Base-by-base conservation (phyloP, 345 rosid species). In the Hypericum androsaemum region DNA sequence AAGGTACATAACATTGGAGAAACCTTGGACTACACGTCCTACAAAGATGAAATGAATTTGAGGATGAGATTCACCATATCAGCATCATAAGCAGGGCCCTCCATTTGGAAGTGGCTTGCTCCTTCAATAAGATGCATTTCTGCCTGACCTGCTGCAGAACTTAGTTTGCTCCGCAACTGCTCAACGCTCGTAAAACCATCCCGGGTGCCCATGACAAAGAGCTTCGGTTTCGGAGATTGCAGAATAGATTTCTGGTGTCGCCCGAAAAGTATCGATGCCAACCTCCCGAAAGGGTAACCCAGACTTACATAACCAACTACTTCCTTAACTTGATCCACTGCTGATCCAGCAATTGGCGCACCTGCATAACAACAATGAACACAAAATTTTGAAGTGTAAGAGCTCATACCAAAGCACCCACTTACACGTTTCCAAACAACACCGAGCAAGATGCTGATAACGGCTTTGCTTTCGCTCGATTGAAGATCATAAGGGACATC, bases 281-380 rank as follows among this genome's bases (percentile, higher is more conserved):
- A 48, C 16, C 14, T 7, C 5, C 60, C 66, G 41, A 62, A 62
- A 3, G 60, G 66, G 43, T 48, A 54, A 6, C 56, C 60, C 2
- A 62, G 47, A 41, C 66, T 41, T 11, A 52, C 60, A 35, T 39
- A 55, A 5, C 66, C 66, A 2, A 36, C 45, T 0, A 63, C 41
- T 56, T 49, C 59, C 43, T 62, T 50, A 39, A 62, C 32, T 42
- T 47, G 17, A 12, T 62, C 60, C 28, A 47, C 60, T 8, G 66
- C 66, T 10, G 51, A 62, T 4, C 66, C 66, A 2, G 66, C 56
- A 8, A 55, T 54, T 10, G 66, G 50, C 35, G 66, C 56, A 16
- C 60, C 60, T 62, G 13, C 11, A 7, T n/a, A 22, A 61, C 53
- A 15, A 28, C 38, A 10, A 49, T 37, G 12, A 38, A 9, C 11